These are phyloP conservation scores for Hordeum marinum DNA, from an alignment of 176 grass and related monocot species.

Conservation along the genomic window DNA sequence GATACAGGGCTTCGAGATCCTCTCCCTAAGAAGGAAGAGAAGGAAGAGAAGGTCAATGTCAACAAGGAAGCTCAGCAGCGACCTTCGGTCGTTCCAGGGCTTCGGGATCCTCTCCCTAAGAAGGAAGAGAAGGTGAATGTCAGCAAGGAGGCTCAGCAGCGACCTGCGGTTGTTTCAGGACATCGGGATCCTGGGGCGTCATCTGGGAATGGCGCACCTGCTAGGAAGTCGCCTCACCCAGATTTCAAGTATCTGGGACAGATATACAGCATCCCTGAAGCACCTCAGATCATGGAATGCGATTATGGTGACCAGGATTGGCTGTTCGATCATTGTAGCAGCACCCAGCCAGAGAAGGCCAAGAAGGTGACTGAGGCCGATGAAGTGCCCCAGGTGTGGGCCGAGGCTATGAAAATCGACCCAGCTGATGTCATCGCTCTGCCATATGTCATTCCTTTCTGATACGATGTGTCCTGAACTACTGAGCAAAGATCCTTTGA, in stretches of 20 bases:
- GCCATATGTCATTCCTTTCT: constrained; percentile 57
- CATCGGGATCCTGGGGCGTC: constrained; percentile 16
- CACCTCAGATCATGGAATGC: constrained; percentile 47
- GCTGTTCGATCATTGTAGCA: constrained; percentile 29
- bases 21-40: neutral
- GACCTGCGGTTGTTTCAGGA: neutral
- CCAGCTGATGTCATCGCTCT: constrained; percentile 42
- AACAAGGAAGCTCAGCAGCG: neutral
- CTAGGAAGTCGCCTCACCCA: constrained; percentile 40
- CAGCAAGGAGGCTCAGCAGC: neutral
- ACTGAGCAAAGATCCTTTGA: constrained; percentile 7
- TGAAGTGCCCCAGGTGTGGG: constrained; percentile 43
- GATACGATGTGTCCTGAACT: neutral
- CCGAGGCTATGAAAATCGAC: constrained; percentile 42
- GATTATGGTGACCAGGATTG: constrained; percentile 41
- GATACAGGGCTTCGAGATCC: neutral
- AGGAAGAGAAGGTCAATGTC: neutral
- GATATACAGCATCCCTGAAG: constrained; percentile 66
- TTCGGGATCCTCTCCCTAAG: neutral
- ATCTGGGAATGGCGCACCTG: constrained; percentile 19
- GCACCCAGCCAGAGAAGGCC: constrained; percentile 22
- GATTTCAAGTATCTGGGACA: constrained; percentile 55
- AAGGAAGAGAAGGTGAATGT: neutral
- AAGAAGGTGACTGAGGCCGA: constrained; percentile 8
- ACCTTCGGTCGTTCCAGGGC: neutral